phyloP scores from a whole-genome alignment of 495 filamentous ascomycete genomes.

The Cryomyces antarcticus region DNA sequence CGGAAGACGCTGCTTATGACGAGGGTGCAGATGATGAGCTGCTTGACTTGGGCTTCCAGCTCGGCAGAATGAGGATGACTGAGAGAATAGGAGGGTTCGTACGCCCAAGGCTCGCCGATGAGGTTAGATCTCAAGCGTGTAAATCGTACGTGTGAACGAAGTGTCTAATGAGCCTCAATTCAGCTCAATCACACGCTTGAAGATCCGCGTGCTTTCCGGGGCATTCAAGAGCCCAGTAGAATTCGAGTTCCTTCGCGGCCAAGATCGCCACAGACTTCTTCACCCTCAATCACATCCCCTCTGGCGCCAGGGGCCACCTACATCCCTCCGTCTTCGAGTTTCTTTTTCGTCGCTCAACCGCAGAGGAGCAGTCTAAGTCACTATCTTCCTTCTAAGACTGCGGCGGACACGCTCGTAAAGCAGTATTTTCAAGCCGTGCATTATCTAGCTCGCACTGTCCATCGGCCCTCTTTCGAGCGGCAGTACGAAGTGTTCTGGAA shows the following conservation, averaged over 20 bases:
- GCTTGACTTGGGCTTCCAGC: constrained; percentile 45
- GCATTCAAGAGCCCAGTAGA: neutral
- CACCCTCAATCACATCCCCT: neutral
- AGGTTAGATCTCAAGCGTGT: constrained; percentile 25
- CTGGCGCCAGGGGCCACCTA: constrained; percentile 15
- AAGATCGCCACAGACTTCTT: too few relatives aligned
- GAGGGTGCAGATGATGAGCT: constrained; percentile 39
- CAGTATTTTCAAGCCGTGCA: constrained; percentile 50
- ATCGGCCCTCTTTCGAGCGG: constrained; percentile 40
- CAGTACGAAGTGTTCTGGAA: constrained; percentile 45
- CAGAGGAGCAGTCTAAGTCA: constrained; percentile 28
- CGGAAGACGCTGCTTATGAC: constrained; percentile 41
- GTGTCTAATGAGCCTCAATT: neutral
- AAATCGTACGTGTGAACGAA: neutral
- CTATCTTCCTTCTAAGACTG: constrained; percentile 29
- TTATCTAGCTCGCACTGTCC: constrained; percentile 40
- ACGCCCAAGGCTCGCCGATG: constrained; percentile 40
- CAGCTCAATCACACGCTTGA: constrained; percentile 3
- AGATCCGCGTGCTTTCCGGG: neutral
- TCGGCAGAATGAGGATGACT: constrained; percentile 51
- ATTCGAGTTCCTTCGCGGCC: too few relatives aligned
- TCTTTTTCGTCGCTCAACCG: constrained; percentile 39
- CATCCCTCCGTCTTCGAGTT: constrained; percentile 32
- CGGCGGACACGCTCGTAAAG: constrained; percentile 34
- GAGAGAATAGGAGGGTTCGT: constrained; percentile 43